Evolutionary conservation across 2,329 filamentous ascomycete species (phyloP).

Genomic region (Fusarium sp.): DNA sequence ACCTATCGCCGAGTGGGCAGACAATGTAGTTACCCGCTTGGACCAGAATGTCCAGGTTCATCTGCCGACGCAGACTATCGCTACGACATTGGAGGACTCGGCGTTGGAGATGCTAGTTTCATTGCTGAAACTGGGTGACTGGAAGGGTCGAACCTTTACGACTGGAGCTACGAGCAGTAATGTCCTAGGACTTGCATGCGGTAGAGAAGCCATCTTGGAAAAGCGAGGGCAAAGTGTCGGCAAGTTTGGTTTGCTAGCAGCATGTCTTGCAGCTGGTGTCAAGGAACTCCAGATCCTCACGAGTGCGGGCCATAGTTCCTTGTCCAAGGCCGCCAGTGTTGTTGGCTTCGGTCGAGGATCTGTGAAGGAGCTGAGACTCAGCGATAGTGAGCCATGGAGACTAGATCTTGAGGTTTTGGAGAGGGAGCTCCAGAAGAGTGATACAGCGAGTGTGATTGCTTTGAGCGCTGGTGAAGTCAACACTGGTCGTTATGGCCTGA

Average conservation of each 20-base stretch:
- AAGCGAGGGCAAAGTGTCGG: constrained; percentile 64
- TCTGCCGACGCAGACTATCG: constrained; percentile 78
- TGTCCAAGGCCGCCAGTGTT: constrained; percentile 85
- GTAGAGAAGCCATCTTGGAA: constrained; percentile 72
- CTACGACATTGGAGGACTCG: constrained; percentile 80
- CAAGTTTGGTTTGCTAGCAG: constrained; percentile 75
- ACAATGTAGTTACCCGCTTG: constrained; percentile 82
- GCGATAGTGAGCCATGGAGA: constrained; percentile 70
- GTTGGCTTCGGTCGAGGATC: constrained; percentile 80
- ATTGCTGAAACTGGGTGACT: constrained; percentile 72
- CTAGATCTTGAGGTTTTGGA: constrained; percentile 77
- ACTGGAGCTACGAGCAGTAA: constrained; percentile 81
- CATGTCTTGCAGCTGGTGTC: constrained; percentile 73
- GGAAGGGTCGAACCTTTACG: constrained; percentile 67
- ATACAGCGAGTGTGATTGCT: constrained; percentile 78
- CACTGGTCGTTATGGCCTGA: constrained; percentile 79
- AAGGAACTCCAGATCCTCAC: constrained; percentile 80
- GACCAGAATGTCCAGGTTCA: constrained; percentile 91
- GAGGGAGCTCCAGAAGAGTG: constrained; percentile 62
- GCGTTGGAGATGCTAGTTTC: constrained; percentile 77
- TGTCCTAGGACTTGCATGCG: constrained; percentile 77
- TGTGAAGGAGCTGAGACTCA: constrained; percentile 70
- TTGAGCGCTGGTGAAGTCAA: constrained; percentile 93
- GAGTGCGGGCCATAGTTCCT: constrained; percentile 84
- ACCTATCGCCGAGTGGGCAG: constrained; percentile 82